Base-by-base conservation (phyloP, 352 stramenopile genomes). In the Phytopythium cucurbitacearum region DNA sequence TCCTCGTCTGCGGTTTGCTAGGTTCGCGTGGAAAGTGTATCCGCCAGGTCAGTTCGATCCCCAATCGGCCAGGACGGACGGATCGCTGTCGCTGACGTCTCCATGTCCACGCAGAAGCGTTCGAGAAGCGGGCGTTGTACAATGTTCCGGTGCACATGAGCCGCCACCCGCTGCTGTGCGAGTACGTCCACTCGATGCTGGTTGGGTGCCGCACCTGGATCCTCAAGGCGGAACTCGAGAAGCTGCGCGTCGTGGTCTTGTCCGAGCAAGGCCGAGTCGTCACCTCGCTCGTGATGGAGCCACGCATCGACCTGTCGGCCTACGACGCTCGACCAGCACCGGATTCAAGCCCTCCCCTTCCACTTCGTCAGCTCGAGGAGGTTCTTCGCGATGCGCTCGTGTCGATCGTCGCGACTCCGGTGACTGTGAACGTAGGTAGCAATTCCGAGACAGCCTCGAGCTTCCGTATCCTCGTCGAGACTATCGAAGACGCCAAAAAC, bases 151-250 rank as follows among this genome's bases (percentile, higher is more conserved):
- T 90, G 38, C 77, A 91, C 58, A 90, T 89, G 76, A 85, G 53
- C 48, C 73, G 80, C 7, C 80, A 94, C 51, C 84, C 79, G 32
- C 53, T 71, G 46, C 63, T 94, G 44, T 79, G 75, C 40, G 76
- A 89, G 59, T 94, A 94, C 61, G 81, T 94, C 46, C 68, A 83
- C 60, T 81, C 71, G 39, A 88, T 88, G 68, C 53, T 94, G 43
- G 42, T 42, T 36, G 83, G 81, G 11, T 94, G 84, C 46, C 71
- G 64, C 5, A 54, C 60, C 21, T 94, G 81, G 84, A 69, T 94
- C 6, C 45, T 60, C 21, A 21, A 57, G 33, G 78, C 71, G 15
- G 79, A 89, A 45, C 42, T 92, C 3, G 81, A 89, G 43, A 90
- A 90, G 52, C 51, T 92, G 0, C 76, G 73, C 32, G 43, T 90